These are phyloP conservation scores for Aspergillus flavus DNA, from an alignment of 2,329 filamentous ascomycete genomes.

Conservation along the genomic window DNA sequence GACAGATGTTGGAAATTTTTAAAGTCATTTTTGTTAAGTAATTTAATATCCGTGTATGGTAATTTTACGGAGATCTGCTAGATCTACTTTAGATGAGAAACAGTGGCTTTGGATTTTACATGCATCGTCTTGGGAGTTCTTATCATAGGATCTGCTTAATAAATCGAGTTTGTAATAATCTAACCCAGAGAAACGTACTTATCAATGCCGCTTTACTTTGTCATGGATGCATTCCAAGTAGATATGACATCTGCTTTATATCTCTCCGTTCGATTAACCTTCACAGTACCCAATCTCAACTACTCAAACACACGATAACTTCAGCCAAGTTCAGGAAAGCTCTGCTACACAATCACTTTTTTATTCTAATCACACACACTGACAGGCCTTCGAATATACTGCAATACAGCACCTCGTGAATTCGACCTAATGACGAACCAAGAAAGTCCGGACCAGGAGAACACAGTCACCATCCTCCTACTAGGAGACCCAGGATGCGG, in stretches of 20 bases:
- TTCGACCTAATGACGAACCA: constrained; percentile 12
- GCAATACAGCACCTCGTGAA: neutral
- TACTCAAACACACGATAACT: neutral
- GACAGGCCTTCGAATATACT: neutral
- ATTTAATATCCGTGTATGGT: constrained; percentile 14
- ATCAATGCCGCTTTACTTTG: neutral
- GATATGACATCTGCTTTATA: neutral
- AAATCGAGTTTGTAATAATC: neutral
- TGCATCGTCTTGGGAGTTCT: neutral
- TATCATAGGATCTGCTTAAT: neutral
- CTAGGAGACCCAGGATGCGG: constrained; percentile 62
- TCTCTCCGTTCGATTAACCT: neutral
- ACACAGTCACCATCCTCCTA: constrained; percentile 52
- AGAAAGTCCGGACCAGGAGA: constrained; percentile 11
- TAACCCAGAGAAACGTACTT: no score
- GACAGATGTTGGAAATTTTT: constrained; percentile 3
- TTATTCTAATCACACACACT: no score
- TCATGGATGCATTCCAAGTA: neutral
- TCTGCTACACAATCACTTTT: neutral
- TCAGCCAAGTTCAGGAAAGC: neutral
- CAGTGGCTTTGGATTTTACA: neutral
- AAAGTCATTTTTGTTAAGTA: constrained; percentile 1
- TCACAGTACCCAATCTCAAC: neutral
- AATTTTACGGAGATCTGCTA: constrained; percentile 7
- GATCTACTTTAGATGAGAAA: neutral